These are phyloP conservation scores for Kodamaea leandrae DNA, from an alignment of 805 yeast genomes.

Conservation along the genomic window DNA sequence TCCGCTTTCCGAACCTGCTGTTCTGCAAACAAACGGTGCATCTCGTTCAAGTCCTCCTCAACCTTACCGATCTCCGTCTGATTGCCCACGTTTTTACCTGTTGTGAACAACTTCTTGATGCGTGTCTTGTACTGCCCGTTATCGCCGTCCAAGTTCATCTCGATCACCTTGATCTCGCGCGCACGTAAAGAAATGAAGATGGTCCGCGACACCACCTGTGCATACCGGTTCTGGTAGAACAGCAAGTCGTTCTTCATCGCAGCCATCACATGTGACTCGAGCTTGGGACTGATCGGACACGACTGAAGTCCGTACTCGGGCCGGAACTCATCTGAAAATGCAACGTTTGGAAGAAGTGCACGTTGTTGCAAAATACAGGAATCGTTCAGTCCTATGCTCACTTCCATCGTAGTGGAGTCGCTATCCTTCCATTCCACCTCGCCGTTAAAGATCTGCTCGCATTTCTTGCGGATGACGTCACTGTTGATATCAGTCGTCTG, in stretches of 20 bases:
- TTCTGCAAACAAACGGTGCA: constrained; percentile 17
- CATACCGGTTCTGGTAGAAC: constrained; percentile 38
- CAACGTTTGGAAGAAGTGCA: constrained; percentile 33
- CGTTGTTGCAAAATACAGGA: constrained; percentile 14
- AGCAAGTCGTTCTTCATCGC: constrained; percentile 55
- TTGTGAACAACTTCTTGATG: constrained; percentile 36
- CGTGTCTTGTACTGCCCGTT: constrained; percentile 28
- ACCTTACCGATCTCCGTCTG: constrained; percentile 24
- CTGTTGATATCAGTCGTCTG: constrained; percentile 18
- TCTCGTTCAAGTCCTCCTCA: constrained; percentile 28
- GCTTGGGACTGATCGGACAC: constrained; percentile 49
- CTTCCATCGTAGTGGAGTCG: constrained; percentile 15
- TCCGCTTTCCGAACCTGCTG: constrained; percentile 4
- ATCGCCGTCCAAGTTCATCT: constrained; percentile 25
- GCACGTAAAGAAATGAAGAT: constrained; percentile 44
- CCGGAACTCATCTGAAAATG: constrained; percentile 49
- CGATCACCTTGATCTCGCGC: constrained; percentile 44
- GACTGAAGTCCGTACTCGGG: constrained; percentile 56
- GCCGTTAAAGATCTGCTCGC: constrained; percentile 24
- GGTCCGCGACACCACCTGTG: constrained; percentile 33
- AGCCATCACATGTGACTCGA: constrained; percentile 46
- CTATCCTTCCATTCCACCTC: constrained; percentile 1
- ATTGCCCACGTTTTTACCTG: constrained; percentile 33
- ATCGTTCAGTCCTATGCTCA: background rate
- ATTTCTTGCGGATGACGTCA: constrained; percentile 20